Conservation (phyloP, 345 rosid species). For the Eucalyptus tenuipes region DNA sequence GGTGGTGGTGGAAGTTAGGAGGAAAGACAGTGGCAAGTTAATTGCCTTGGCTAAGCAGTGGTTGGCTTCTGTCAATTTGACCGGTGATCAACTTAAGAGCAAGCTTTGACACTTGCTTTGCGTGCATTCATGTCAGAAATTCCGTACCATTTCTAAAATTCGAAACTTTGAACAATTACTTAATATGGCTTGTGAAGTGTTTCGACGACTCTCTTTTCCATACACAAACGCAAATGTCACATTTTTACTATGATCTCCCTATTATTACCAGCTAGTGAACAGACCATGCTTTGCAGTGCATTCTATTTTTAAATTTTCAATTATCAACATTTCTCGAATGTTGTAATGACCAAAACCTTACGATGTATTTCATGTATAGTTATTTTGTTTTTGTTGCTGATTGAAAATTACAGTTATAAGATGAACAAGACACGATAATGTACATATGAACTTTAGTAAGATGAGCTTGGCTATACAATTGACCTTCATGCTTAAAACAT, state of each 20-base stretch:
- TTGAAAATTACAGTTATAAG: neutral
- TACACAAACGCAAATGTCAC: neutral
- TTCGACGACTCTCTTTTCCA: neutral
- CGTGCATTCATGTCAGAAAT: neutral
- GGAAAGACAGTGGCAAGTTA: constrained; percentile 15
- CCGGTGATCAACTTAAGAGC: neutral
- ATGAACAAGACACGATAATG: neutral
- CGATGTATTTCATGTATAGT: neutral
- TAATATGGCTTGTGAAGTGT: neutral
- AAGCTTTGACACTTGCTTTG: constrained; percentile 17
- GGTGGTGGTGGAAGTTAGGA: constrained; percentile 26
- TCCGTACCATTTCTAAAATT: neutral
- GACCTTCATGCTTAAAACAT: neutral
- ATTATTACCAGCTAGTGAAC: neutral
- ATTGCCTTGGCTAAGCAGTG: constrained; percentile 50
- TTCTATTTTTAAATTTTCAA: neutral
- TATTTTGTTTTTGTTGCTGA: neutral
- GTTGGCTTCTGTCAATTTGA: constrained; percentile 23
- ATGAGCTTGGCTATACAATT: neutral
- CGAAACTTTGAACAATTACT: neutral
- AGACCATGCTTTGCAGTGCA: neutral
- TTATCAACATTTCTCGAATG: neutral
- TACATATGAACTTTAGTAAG: neutral
- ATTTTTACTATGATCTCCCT: neutral
- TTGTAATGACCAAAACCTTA: neutral